phyloP scores from a whole-genome alignment of 1,139 yeast species.

The Diutina sp. region DNA sequence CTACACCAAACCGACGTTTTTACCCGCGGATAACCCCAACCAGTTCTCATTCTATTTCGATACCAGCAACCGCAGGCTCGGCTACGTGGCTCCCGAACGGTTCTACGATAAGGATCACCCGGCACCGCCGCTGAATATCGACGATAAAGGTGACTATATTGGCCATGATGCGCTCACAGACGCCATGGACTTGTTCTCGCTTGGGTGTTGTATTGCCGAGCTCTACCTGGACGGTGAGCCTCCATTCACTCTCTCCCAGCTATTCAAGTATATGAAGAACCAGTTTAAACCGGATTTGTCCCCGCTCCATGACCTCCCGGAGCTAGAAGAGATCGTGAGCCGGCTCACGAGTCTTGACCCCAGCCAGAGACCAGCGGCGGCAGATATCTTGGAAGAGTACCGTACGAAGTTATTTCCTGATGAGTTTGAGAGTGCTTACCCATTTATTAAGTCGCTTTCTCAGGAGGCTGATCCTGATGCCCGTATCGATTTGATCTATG shows the following conservation, averaged over 20 bases:
- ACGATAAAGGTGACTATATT: slow-evolving; percentile 10
- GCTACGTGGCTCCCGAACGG: slow-evolving; percentile 93
- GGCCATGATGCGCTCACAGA: slow-evolving; percentile 25
- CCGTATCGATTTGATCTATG: not conserved
- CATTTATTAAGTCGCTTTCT: not conserved
- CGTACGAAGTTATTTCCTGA: slow-evolving; percentile 50
- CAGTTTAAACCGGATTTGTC: slow-evolving; percentile 54
- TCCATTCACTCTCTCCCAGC: slow-evolving; percentile 72
- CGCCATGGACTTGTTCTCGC: slow-evolving; percentile 78
- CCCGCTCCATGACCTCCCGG: slow-evolving; percentile 31
- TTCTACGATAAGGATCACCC: slow-evolving; percentile 30
- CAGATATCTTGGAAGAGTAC: slow-evolving; percentile 37
- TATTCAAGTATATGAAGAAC: slow-evolving; percentile 67
- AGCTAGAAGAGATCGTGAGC: slow-evolving; percentile 39
- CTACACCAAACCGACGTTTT: slow-evolving; percentile 60
- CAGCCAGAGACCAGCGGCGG: slow-evolving; percentile 39
- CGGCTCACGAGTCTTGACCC: slow-evolving; percentile 61
- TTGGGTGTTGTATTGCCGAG: slow-evolving; percentile 91
- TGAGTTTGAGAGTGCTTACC: slow-evolving; percentile 24
- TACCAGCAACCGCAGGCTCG: slow-evolving; percentile 72
- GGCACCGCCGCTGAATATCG: slow-evolving; percentile 10
- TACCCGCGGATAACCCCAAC: slow-evolving; percentile 94
- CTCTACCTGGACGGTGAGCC: slow-evolving; percentile 79
- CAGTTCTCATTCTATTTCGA: slow-evolving; percentile 88
- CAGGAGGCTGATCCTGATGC: not conserved